Evolutionary conservation across 1,284 basidiomycete species (phyloP).

Genomic region (Cronartium quercuum): DNA sequence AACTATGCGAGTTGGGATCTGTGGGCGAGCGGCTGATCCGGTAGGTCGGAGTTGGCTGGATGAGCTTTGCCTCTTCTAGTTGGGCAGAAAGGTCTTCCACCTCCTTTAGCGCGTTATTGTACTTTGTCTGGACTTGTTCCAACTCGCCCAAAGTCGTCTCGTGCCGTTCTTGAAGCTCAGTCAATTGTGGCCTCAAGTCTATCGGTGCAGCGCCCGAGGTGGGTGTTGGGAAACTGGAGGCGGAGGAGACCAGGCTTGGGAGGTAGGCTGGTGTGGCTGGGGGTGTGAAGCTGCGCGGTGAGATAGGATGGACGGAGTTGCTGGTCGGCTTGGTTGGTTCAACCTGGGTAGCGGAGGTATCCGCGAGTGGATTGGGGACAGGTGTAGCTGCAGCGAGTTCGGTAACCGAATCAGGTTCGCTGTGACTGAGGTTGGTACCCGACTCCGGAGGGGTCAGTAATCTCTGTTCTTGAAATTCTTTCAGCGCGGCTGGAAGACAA

Average conservation of each 20-base stretch:
- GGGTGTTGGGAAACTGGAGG: neutral
- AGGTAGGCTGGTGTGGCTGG: constrained; percentile 16
- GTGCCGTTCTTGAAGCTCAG: constrained; percentile 53
- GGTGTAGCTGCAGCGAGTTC: neutral
- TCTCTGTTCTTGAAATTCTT: constrained; percentile 40
- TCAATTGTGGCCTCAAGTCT: constrained; percentile 39
- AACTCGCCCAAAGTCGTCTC: constrained; percentile 68
- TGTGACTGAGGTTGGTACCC: neutral
- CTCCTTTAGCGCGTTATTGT: constrained; percentile 68
- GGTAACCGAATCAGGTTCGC: neutral
- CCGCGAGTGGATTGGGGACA: neutral
- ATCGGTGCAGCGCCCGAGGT: constrained; percentile 22
- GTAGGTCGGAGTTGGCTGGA: constrained; percentile 2
- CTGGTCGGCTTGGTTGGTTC: neutral
- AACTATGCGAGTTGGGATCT: neutral
- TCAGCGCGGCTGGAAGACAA: constrained; percentile 37
- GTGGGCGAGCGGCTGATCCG: neutral
- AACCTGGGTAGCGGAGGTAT: neutral
- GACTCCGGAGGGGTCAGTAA: constrained; percentile 24
- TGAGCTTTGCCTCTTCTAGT: constrained; percentile 5
- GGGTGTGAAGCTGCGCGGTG: constrained; percentile 16
- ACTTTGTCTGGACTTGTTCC: constrained; percentile 68
- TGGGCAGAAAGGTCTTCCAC: constrained; percentile 37
- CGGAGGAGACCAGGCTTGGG: neutral
- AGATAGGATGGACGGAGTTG: neutral